Conservation (phyloP, 805 yeast genomes). For the Zygotorulaspora danielsina region DNA sequence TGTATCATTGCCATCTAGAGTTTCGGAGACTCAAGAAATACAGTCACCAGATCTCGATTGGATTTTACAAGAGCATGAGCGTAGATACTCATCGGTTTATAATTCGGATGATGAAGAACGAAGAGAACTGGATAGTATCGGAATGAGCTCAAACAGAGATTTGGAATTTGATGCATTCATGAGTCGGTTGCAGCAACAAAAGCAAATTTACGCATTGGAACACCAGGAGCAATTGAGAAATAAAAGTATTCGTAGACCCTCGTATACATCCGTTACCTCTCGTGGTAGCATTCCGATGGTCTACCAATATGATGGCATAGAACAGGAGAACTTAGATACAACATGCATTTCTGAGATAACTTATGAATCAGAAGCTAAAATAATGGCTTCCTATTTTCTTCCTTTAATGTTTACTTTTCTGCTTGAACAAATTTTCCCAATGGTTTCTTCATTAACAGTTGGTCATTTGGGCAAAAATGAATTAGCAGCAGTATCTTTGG, state of each 20-base stretch:
- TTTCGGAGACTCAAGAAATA: constrained; percentile 33
- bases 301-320: constrained; percentile 23
- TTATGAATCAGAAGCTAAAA: constrained; percentile 35
- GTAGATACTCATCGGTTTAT: constrained; percentile 36
- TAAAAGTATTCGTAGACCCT: constrained; percentile 20
- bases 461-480: constrained; percentile 80
- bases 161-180: constrained; percentile 34
- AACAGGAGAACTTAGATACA: constrained; percentile 22
- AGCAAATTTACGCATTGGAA: constrained; percentile 11
- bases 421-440: constrained; percentile 67
- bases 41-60: constrained; percentile 38
- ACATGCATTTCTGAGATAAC: constrained; percentile 36
- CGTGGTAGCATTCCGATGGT: constrained; percentile 33
- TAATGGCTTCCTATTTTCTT: constrained; percentile 38
- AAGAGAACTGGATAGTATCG: constrained; percentile 13
- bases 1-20: constrained; percentile 40
- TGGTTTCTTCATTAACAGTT: constrained; percentile 76
- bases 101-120: constrained; percentile 25
- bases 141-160: constrained; percentile 19
- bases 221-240: constrained; percentile 8
- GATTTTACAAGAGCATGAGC: constrained; percentile 40
- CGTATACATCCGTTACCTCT: constrained; percentile 30
- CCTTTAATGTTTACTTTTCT: constrained; percentile 68
- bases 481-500: constrained; percentile 78
- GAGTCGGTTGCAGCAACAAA: constrained; percentile 29